Percentiles rank a stretch among this genome's conserved stretches.
These are phyloP conservation scores for Fusarium sp. DNA, from an alignment of 2,329 filamentous ascomycete species.

Conservation along the genomic window DNA sequence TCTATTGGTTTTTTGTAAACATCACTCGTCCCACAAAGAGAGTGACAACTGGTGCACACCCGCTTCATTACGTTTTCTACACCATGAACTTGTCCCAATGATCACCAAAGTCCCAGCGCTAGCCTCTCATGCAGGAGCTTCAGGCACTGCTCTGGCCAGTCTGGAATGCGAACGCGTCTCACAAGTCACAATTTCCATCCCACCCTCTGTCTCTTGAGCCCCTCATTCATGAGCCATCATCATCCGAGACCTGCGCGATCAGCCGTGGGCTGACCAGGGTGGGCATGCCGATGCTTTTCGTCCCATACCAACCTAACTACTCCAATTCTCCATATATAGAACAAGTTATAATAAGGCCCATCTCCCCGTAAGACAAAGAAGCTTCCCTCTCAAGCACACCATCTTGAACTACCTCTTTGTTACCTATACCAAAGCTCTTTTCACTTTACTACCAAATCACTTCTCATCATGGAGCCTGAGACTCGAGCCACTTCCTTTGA, in stretches of 20 bases:
- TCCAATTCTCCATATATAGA: slow-evolving; percentile 25
- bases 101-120: slow-evolving; percentile 38
- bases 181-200: slow-evolving; percentile 44
- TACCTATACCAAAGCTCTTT: slow-evolving; percentile 2
- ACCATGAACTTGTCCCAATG: slow-evolving; percentile 30
- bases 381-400: slow-evolving; percentile 20
- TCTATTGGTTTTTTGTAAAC: slow-evolving; percentile 29
- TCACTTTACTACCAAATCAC: slow-evolving; percentile 1
- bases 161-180: slow-evolving; percentile 44
- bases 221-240: slow-evolving; percentile 31
- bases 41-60: slow-evolving; percentile 39
- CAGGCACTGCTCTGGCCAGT: slow-evolving; percentile 39
- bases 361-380: slow-evolving; percentile 36
- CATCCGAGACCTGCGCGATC: slow-evolving; percentile 32
- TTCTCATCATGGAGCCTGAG: slow-evolving; percentile 40
- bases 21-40: slow-evolving; percentile 30
- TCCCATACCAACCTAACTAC: slow-evolving; percentile 10
- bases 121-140: slow-evolving; percentile 37
- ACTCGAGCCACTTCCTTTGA: slow-evolving; percentile 43
- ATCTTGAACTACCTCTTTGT: slow-evolving; percentile 29
- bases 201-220: slow-evolving; percentile 36
- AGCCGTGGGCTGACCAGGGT: slow-evolving; percentile 26
- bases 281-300: slow-evolving; percentile 31
- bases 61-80: slow-evolving; percentile 44
- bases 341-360: slow-evolving; percentile 40